Evolutionary conservation across 148 eudicot genomes (phyloP).

Genomic region (Vaccinium myrtillus): DNA sequence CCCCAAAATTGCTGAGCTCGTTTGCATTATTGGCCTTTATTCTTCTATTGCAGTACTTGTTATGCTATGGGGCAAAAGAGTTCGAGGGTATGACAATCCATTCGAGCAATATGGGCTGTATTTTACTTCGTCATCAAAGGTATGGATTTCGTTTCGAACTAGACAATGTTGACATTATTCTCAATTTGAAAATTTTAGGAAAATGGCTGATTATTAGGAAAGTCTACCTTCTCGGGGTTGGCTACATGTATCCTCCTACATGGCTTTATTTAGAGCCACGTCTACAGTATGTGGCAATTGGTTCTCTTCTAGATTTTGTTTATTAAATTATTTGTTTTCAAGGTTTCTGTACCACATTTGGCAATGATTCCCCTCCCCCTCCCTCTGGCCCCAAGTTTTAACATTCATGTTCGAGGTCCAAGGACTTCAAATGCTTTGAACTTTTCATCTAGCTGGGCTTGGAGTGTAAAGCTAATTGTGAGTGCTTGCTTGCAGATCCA

Average conservation of each 20-base stretch:
- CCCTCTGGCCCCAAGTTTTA: background rate
- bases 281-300: background rate
- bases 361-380: background rate
- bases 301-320: background rate
- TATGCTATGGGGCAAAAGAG: slow-evolving; percentile 83
- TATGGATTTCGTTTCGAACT: slow-evolving; percentile 17
- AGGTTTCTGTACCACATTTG: background rate
- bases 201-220: background rate
- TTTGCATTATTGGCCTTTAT: slow-evolving; percentile 83
- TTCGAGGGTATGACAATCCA: slow-evolving; percentile 84
- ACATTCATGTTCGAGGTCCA: background rate
- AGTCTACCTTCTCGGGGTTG: background rate
- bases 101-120: slow-evolving; percentile 83
- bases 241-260: background rate
- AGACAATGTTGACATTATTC: background rate
- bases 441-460: background rate
- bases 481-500: slow-evolving; percentile 47
- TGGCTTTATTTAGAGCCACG: background rate
- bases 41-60: slow-evolving; percentile 59
- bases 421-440: background rate
- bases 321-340: background rate
- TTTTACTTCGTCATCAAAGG: slow-evolving; percentile 61
- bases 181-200: background rate
- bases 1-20: slow-evolving; percentile 56
- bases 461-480: background rate